phyloP scores from a whole-genome alignment of 306 rosid genomes.

The Lotus japonicus region DNA sequence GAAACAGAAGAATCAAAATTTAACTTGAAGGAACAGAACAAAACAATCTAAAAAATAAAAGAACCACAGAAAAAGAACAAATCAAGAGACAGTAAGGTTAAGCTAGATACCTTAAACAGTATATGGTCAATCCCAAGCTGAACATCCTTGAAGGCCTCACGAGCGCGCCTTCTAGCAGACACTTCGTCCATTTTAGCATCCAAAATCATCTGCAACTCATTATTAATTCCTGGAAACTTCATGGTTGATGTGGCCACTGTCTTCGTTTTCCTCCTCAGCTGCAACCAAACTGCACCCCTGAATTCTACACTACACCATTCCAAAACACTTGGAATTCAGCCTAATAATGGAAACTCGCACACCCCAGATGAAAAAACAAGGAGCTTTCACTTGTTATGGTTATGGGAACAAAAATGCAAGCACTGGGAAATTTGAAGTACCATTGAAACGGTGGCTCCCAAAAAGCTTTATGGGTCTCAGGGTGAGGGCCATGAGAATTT shows the following conservation, averaged over 20 bases:
- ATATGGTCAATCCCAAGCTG: slow-evolving; percentile 84
- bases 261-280: slow-evolving; percentile 19
- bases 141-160: slow-evolving; percentile 67
- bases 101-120: slow-evolving; percentile 60
- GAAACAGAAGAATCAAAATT: too few relatives aligned
- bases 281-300: slow-evolving; percentile 22
- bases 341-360: slow-evolving; percentile 1
- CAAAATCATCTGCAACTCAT: slow-evolving; percentile 52
- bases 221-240: slow-evolving; percentile 48
- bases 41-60: too few relatives aligned
- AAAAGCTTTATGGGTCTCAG: not conserved
- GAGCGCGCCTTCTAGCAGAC: slow-evolving; percentile 67
- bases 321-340: slow-evolving; percentile 4
- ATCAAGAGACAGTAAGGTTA: too few relatives aligned
- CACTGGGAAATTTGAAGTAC: not conserved
- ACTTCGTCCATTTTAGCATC: slow-evolving; percentile 66
- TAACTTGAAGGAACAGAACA: too few relatives aligned
- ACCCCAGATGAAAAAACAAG: not conserved
- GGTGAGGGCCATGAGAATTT: not conserved
- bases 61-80: too few relatives aligned
- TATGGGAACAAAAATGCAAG: not conserved
- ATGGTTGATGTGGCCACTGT: slow-evolving; percentile 15
- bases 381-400: not conserved
- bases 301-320: slow-evolving; percentile 19
- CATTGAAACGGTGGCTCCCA: not conserved